These are phyloP conservation scores for Pseudoneurospora amorphoporcata DNA, from an alignment of 495 filamentous ascomycete species.

Conservation along the genomic window DNA sequence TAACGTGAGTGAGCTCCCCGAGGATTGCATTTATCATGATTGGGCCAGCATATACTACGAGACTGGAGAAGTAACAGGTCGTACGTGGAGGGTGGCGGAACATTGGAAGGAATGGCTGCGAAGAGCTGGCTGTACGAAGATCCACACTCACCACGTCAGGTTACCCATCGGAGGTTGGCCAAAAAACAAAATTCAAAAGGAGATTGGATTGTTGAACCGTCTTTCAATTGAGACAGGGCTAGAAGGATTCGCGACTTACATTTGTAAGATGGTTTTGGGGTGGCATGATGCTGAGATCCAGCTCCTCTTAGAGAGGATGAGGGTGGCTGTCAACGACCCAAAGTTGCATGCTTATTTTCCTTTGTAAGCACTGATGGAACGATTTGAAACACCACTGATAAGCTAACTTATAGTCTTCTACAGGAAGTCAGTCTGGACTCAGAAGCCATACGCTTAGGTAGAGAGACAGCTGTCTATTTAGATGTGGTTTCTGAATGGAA, in stretches of 20 bases:
- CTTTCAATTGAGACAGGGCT: constrained; percentile 30
- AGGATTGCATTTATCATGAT: constrained; percentile 26
- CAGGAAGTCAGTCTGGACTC: not conserved
- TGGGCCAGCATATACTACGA: constrained; percentile 30
- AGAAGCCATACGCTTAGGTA: not conserved
- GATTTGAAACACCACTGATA: not conserved
- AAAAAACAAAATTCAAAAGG: constrained; percentile 31
- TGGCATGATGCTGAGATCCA: constrained; percentile 38
- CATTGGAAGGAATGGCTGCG: constrained; percentile 39
- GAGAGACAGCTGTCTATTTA: not conserved
- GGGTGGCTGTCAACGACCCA: constrained; percentile 27
- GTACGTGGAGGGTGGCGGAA: constrained; percentile 24
- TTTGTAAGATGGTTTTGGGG: constrained; percentile 32
- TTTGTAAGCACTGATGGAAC: constrained; percentile 19
- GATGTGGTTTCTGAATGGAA: not conserved
- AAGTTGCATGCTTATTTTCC: constrained; percentile 32
- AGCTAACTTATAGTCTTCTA: not conserved
- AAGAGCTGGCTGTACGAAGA: constrained; percentile 45
- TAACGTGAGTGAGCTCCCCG: constrained; percentile 30
- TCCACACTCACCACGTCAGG: constrained; percentile 36
- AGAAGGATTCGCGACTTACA: constrained; percentile 34
- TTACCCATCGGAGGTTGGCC: constrained; percentile 47
- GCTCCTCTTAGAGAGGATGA: constrained; percentile 26
- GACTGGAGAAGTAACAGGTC: constrained; percentile 12
- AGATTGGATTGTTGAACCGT: constrained; percentile 25